A percentile compares a stretch with the other conserved stretches of the same genome.
phyloP scores from a whole-genome alignment of 148 eudicot genomes.

The Vaccinium macrocarpon region DNA sequence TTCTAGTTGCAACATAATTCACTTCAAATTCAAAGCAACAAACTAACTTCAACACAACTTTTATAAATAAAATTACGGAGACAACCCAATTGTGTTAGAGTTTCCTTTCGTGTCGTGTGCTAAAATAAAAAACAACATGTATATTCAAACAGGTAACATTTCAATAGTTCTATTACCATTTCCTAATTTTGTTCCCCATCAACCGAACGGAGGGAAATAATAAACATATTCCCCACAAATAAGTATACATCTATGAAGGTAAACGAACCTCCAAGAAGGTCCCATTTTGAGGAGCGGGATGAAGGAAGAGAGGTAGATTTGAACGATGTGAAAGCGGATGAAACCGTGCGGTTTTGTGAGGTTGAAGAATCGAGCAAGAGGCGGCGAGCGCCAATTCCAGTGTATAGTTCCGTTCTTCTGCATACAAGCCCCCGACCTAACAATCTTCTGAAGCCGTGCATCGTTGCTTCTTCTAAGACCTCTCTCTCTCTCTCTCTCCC shows the following conservation, averaged over 20 bases:
- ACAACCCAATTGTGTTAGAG: not conserved
- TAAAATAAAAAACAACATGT: not conserved
- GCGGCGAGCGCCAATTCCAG: not conserved
- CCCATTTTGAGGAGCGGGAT: constrained; percentile 15
- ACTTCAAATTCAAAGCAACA: too few species aligned
- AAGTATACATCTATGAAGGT: not conserved
- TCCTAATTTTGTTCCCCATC: not conserved
- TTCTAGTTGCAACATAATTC: too few species aligned
- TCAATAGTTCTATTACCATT: not conserved
- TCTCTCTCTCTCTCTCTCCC: not conserved
- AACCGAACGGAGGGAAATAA: not conserved
- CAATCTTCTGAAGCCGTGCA: constrained; percentile 22
- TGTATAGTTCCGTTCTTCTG: not conserved
- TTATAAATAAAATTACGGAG: not conserved
- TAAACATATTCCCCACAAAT: not conserved
- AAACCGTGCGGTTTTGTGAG: not conserved
- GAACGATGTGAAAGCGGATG: not conserved
- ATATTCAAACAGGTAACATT: too few species aligned
- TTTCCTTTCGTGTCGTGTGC: not conserved
- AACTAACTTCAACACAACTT: not conserved
- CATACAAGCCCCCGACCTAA: constrained; percentile 1
- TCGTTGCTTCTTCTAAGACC: not conserved
- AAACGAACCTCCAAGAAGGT: constrained; percentile 17
- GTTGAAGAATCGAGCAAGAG: constrained; percentile 5
- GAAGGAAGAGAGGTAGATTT: not conserved